phyloP scores from a whole-genome alignment of 306 rosid species.

The Dalbergia cultrata region DNA sequence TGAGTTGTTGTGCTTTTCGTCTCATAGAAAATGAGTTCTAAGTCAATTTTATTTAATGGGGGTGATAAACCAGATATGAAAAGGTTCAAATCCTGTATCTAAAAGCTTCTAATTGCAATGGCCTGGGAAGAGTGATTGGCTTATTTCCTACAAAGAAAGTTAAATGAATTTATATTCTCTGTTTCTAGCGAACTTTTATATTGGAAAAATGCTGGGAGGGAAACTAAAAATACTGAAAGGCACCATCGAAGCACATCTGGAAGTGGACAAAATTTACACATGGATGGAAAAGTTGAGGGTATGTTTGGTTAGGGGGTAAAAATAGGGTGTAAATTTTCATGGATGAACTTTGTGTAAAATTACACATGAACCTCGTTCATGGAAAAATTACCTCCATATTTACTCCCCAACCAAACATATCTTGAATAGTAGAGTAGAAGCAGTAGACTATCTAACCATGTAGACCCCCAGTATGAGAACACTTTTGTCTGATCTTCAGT shows the following conservation, averaged over 20 bases:
- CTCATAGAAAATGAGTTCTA: slow-evolving; percentile 21
- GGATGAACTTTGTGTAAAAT: too few species aligned
- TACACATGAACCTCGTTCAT: too few species aligned
- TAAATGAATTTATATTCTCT: not conserved
- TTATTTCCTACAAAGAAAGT: not conserved
- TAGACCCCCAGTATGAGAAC: slow-evolving; percentile 11
- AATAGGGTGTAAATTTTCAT: too few species aligned
- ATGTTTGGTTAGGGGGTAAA: too few species aligned
- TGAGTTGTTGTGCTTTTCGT: slow-evolving; percentile 44
- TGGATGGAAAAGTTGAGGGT: not conserved
- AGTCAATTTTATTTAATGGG: slow-evolving; percentile 16
- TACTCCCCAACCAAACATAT: too few species aligned
- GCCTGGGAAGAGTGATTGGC: slow-evolving; percentile 18
- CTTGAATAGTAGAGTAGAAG: not conserved
- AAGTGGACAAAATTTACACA: not conserved
- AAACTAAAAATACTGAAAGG: not conserved
- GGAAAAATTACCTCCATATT: too few species aligned
- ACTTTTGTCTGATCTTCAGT: slow-evolving; percentile 4
- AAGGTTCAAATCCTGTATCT: slow-evolving; percentile 8
- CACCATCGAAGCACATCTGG: not conserved
- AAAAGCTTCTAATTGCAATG: slow-evolving; percentile 11
- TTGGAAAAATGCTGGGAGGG: slow-evolving; percentile 18
- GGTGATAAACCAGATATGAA: slow-evolving; percentile 22
- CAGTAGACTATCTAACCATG: not conserved
- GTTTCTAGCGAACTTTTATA: slow-evolving; percentile 2